Evolutionary conservation across 1,284 basidiomycete genomes (phyloP).

Genomic region (Trichosporon sp.): DNA sequence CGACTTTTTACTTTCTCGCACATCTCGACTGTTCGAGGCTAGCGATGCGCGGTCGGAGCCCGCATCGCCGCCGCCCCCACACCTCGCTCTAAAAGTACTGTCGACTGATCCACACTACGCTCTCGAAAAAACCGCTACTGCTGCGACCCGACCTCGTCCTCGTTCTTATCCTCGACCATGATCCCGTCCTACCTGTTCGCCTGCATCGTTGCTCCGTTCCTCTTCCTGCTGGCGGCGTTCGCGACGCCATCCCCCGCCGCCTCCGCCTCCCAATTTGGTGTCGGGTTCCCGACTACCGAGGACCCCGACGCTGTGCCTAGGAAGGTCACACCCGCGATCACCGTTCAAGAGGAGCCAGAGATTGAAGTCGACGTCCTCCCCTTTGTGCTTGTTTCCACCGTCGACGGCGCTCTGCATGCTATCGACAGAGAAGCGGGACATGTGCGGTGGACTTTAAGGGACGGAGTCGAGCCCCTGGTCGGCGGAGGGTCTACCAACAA

Average conservation of each 20-base stretch:
- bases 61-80: conserved; percentile 11
- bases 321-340: not conserved
- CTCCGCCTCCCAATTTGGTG: conserved; percentile 9
- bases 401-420: conserved; percentile 47
- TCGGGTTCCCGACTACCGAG: conserved; percentile 8
- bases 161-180: conserved; percentile 11
- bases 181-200: conserved; percentile 10
- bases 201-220: conserved; percentile 11
- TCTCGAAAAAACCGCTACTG: too few species aligned
- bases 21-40: conserved; percentile 3
- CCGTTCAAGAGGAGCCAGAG: conserved; percentile 11
- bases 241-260: conserved; percentile 5
- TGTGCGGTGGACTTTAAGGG: conserved; percentile 36
- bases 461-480: conserved; percentile 42
- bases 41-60: conserved; percentile 20
- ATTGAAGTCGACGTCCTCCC: conserved; percentile 45
- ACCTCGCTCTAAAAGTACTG: not conserved
- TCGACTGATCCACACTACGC: not conserved
- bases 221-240: conserved; percentile 10
- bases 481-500: conserved; percentile 36
- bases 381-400: conserved; percentile 44
- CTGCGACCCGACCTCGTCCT: too few species aligned
- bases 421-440: conserved; percentile 42
- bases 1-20: not conserved
- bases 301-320: not conserved